Base-by-base conservation (phyloP, 768 basidiomycete genomes). In the Tulasnella sp. region DNA sequence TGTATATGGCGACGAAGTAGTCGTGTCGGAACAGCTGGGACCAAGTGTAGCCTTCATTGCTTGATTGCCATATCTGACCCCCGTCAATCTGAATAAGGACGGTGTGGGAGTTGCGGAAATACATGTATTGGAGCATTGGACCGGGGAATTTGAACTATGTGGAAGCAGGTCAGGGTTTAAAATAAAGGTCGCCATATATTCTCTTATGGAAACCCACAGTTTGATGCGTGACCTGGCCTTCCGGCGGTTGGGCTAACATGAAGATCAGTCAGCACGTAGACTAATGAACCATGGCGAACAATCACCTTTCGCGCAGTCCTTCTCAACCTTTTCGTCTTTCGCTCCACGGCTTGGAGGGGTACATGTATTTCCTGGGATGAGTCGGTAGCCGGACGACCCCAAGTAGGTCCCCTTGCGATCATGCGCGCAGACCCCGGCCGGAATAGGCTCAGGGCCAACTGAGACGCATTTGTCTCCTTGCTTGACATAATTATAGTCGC, bases 11-110 rank as follows among this genome's bases (percentile, higher is more conserved):
- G 46, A 98, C 85, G 86, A 98, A 93, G 20, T 87, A 88, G 78
- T 91, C 86, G 0, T 85, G 86, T 0, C 89, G 87, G 82, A 83
- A 85, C 18, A 91, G 87, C 79, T 90, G 91, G 61, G 87, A 87
- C 96, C 97, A 99, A 0, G 91, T 91, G 84, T 94, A 95, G 0
- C 97, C 98, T 84, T 99, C 96, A 82, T 96, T 98, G 81, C 90
- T 90, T 0, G 95, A 98, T 85, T 98, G 96, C 95, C 95, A 99
- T 75, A 99, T 87, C 0, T 89, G 87, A 79, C 90, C 84, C 82
- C 99, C 95, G 1, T 83, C 83, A 3, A 98, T 88, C 7, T 93
- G 91, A 55, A 94, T 90, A 42, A 99, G 89, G 77, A 99, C 88
- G 0, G 95, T 96, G 89, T 94, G 81, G 18, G 94, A 95, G 0